phyloP scores from a whole-genome alignment of 192 early-diverging fungal genomes.

The Gaertneriomyces semiglobifer region DNA sequence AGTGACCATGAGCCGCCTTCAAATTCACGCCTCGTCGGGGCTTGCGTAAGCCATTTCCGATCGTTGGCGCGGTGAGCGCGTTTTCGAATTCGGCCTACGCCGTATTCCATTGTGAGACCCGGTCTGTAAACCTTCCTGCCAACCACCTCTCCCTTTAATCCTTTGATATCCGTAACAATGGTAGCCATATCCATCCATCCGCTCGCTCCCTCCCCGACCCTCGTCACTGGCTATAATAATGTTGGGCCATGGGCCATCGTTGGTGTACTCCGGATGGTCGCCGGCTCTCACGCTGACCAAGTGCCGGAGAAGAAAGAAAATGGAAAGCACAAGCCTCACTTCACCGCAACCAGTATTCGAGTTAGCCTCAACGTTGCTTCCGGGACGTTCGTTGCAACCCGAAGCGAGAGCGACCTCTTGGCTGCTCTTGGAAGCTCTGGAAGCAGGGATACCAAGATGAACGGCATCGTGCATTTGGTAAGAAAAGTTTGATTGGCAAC shows the following conservation, averaged over 20 bases:
- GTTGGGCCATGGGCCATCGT: conserved; percentile 24
- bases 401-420: conserved; percentile 20
- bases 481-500: background rate
- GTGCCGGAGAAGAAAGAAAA: background rate
- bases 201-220: conserved; percentile 8
- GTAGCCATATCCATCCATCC: conserved; percentile 29
- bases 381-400: conserved; percentile 10
- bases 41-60: too few relatives aligned
- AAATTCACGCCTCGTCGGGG: too few relatives aligned
- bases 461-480: conserved; percentile 28
- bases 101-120: too few relatives aligned
- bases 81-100: too few relatives aligned
- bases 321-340: conserved; percentile 10
- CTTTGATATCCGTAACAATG: background rate
- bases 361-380: conserved; percentile 17
- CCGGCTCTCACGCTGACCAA: conserved; percentile 8
- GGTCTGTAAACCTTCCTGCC: too few relatives aligned
- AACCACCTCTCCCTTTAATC: too few relatives aligned
- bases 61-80: too few relatives aligned
- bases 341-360: conserved; percentile 21
- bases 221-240: conserved; percentile 29
- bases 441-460: conserved; percentile 19
- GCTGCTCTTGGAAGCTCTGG: conserved; percentile 15
- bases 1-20: too few relatives aligned
- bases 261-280: conserved; percentile 19